Evolutionary conservation across 768 basidiomycete genomes (phyloP), one percentile per base, ranked within the genome.

Genomic region (Polyporus arcularius): DNA sequence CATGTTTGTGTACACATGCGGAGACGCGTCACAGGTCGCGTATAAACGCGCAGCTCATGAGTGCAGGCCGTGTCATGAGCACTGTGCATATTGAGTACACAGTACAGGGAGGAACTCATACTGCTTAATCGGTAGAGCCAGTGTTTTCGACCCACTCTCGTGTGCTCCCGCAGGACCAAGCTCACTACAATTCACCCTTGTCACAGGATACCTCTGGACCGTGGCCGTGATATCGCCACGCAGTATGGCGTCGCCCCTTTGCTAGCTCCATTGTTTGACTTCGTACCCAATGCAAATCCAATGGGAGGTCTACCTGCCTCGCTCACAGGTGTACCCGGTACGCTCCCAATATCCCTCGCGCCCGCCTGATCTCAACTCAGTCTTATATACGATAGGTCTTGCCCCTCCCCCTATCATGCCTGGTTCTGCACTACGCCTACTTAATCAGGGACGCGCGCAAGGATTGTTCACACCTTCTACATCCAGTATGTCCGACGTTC

Each of bases 231-330:
- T 67, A 88, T 99, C 49, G 96, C 97, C 2, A 74, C 85, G 15
- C 94, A 94, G 68, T 98, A 92, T 75, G 94, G 94, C 57, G 96
- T 99, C 45, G 88, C 90, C 35, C 87, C 89, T 48, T 81, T 97
- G 54, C 83, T 99, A 58, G 81, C 87, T 1, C 94, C 96, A 2
- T 81, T 99, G 61, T 96, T 99, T 75, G 96, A 98, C 74, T 96
- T 94, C 70, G 87, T 89, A 16, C 95, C 94, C 2, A 85, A 83
- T 66, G 82, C 89, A 51, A 82, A 83, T 65, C 84, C 89, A 18
- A 78, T 94, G 55, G 77, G 83, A n/a, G 79, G 87, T 42, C 80
- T 94, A 51, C 88, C 91, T 9, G 48, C 62, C 12, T 63, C 62
- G 1, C 43, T 63, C 15, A 26, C 48, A 2, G 55, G 35, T 54